phyloP scores from a whole-genome alignment of 106 monocot genomes.

The Acanthochlamys bracteata region DNA sequence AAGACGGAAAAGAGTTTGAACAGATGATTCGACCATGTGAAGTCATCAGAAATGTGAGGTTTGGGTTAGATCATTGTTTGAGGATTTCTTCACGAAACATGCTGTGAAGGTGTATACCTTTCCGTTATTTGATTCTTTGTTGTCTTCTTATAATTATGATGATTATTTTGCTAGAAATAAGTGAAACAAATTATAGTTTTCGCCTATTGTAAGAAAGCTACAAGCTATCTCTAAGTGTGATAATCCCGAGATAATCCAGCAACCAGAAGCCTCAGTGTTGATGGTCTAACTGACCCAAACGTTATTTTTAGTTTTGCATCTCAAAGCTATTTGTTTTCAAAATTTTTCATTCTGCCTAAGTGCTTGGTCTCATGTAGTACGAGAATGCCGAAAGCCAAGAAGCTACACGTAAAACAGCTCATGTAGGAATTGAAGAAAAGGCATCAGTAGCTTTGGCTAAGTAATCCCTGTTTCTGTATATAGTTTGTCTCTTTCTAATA shows the following conservation, averaged over 20 bases:
- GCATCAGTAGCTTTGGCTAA: conserved; percentile 75
- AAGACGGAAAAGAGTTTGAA: conserved; percentile 43
- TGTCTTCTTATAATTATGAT: neutral
- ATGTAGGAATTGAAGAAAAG: conserved; percentile 76
- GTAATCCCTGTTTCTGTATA: neutral
- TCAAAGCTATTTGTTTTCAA: neutral
- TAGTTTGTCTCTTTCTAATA: neutral
- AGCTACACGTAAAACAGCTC: conserved; percentile 67
- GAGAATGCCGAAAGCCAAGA: conserved; percentile 64
- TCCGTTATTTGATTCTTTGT: conserved; percentile 9
- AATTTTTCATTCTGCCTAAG: neutral
- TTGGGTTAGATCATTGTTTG: conserved; percentile 1
- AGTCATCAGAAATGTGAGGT: conserved; percentile 54
- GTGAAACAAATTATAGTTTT: too few species aligned
- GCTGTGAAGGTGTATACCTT: conserved; percentile 7
- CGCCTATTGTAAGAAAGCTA: too few species aligned
- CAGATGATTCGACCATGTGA: conserved; percentile 38
- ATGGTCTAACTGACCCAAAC: neutral
- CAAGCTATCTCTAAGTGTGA: too few species aligned
- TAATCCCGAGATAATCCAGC: too few species aligned
- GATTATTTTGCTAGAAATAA: too few species aligned
- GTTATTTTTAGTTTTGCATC: neutral
- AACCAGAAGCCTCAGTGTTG: too few species aligned
- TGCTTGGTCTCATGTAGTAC: conserved; percentile 41
- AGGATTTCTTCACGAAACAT: neutral